These are phyloP conservation scores for Podospora comata DNA, from an alignment of 495 filamentous ascomycete species.

Conservation along the genomic window DNA sequence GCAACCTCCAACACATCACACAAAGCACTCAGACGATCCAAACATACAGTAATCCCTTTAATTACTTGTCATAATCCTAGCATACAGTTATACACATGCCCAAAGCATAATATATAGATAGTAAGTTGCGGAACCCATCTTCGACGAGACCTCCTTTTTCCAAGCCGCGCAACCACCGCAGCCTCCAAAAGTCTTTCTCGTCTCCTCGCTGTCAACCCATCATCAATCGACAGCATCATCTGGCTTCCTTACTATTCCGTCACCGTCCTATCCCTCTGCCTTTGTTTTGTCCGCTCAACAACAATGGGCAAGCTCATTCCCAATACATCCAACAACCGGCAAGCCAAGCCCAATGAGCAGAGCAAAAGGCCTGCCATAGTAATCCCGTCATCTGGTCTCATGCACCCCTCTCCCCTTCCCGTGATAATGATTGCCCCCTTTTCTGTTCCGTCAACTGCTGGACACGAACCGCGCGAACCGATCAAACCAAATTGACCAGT, in stretches of 20 bases:
- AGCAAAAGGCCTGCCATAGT: neutral
- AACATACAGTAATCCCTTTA: slow-evolving; percentile 3
- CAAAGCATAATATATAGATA: slow-evolving; percentile 30
- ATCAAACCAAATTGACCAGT: neutral
- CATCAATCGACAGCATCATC: neutral
- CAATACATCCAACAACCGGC: neutral
- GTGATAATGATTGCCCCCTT: neutral
- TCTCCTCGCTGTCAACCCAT: neutral
- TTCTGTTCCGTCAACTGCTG: neutral
- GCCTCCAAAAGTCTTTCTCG: neutral
- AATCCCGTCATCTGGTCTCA: neutral
- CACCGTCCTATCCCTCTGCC: neutral
- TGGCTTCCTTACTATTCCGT: neutral
- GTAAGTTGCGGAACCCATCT: slow-evolving; percentile 7
- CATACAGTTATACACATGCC: slow-evolving; percentile 37
- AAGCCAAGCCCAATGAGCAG: neutral
- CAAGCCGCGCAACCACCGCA: slow-evolving; percentile 14
- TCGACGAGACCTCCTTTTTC: neutral
- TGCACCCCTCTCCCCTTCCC: neutral
- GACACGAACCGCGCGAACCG: neutral
- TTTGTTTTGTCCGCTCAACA: slow-evolving; percentile 1
- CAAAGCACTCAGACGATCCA: neutral
- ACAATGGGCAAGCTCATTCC: neutral
- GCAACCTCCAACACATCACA: neutral
- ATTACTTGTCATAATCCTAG: slow-evolving; percentile 31